Conservation (phyloP, 192 early-diverging fungal species). For the Coemansia guatemalensis region DNA sequence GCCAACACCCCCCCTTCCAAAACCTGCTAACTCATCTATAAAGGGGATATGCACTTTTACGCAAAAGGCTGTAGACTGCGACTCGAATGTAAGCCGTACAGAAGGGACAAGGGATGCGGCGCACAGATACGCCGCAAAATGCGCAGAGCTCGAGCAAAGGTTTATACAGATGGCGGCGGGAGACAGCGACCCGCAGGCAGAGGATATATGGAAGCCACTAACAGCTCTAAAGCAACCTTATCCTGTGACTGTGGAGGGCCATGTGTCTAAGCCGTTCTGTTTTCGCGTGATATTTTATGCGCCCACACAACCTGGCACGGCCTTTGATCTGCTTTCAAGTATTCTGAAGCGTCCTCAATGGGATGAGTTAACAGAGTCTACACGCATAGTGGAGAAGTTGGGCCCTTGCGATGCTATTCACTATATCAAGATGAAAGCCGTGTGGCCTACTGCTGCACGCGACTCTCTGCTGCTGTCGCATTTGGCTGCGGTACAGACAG, state of each 20-base stretch:
- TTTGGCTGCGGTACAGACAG: conserved; percentile 10
- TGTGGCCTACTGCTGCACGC: conserved; percentile 54
- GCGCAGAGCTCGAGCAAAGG: conserved; percentile 28
- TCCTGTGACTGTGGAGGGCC: conserved; percentile 40
- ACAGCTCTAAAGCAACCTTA: conserved; percentile 26
- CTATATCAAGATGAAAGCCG: conserved; percentile 49
- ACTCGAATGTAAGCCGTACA: neutral
- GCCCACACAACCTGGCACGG: conserved; percentile 30
- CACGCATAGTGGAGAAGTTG: conserved; percentile 36
- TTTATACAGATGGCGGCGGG: conserved; percentile 29
- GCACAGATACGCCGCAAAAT: conserved; percentile 31
- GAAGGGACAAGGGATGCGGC: neutral
- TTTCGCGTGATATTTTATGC: conserved; percentile 44
- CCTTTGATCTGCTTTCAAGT: conserved; percentile 51
- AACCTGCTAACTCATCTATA: neutral
- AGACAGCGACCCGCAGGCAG: neutral
- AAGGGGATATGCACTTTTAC: neutral
- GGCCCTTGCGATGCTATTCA: conserved; percentile 35
- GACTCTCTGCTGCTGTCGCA: conserved; percentile 51
- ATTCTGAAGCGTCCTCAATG: conserved; percentile 44
- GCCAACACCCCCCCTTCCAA: neutral
- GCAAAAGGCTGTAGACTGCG: neutral
- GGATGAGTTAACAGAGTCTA: conserved; percentile 49
- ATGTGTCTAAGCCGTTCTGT: conserved; percentile 39
- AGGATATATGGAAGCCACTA: conserved; percentile 30